Evolutionary conservation across 495 filamentous ascomycete genomes (phyloP).

Genomic region (Terfezia boudieri): DNA sequence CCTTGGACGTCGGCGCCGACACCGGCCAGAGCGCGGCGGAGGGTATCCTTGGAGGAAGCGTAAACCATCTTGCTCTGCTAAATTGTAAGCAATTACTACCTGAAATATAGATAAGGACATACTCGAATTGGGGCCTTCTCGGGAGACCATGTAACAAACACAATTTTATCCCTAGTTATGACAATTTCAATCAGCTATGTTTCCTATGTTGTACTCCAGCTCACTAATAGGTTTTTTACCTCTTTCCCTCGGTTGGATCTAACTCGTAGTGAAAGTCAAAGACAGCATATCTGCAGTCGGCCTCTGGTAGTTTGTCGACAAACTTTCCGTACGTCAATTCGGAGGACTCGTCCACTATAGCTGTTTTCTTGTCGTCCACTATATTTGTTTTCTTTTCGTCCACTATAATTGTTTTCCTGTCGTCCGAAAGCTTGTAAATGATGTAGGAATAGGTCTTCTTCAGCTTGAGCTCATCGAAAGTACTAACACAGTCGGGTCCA

Average conservation of each 20-base stretch:
- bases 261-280: slow-evolving; percentile 82
- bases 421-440: slow-evolving; percentile 89
- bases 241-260: slow-evolving; percentile 53
- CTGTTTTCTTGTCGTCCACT: slow-evolving; percentile 74
- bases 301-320: slow-evolving; percentile 3
- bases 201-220: background rate
- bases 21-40: slow-evolving; percentile 71
- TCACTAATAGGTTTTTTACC: slow-evolving; percentile 26
- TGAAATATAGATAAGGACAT: slow-evolving; percentile 4
- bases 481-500: slow-evolving; percentile 50
- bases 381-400: slow-evolving; percentile 70
- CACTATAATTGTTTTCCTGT: slow-evolving; percentile 75
- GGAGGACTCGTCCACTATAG: slow-evolving; percentile 65
- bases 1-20: slow-evolving; percentile 70
- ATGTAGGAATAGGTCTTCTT: slow-evolving; percentile 54
- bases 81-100: slow-evolving; percentile 4
- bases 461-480: slow-evolving; percentile 82
- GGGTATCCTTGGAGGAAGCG: slow-evolving; percentile 77
- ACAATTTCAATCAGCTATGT: background rate
- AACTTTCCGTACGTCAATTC: slow-evolving; percentile 19
- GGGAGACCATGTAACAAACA: slow-evolving; percentile 85
- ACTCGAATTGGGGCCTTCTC: slow-evolving; percentile 64
- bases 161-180: slow-evolving; percentile 62
- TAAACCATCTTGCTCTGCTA: slow-evolving; percentile 77
- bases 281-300: slow-evolving; percentile 51